phyloP scores from a whole-genome alignment of 2,329 filamentous ascomycete species.

The Fusarium proliferatum region DNA sequence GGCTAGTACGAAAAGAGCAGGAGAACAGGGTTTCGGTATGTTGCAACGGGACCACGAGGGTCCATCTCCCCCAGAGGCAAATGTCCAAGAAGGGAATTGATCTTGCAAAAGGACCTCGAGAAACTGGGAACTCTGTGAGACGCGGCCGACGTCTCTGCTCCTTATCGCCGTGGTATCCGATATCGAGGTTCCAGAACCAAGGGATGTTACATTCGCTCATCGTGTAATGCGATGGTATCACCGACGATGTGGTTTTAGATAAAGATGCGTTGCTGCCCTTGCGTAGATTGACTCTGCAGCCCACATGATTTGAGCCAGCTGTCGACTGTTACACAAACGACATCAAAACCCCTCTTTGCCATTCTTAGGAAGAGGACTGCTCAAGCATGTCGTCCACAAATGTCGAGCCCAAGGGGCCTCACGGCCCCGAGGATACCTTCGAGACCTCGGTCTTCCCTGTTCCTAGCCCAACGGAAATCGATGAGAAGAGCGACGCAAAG shows the following conservation, averaged over 20 bases:
- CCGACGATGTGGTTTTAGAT: not conserved
- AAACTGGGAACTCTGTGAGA: not conserved
- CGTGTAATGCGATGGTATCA: conserved; percentile 16
- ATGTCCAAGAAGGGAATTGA: not conserved
- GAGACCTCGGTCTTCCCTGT: conserved; percentile 35
- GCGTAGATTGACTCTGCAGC: not conserved
- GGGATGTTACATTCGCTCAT: conserved; percentile 17
- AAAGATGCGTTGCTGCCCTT: not conserved
- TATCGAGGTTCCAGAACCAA: conserved; percentile 1
- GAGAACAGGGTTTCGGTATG: not conserved
- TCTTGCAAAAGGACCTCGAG: conserved; percentile 15
- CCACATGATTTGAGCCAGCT: not conserved
- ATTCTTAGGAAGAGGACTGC: not conserved
- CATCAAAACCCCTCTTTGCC: not conserved
- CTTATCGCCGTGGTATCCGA: conserved; percentile 6
- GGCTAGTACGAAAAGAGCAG: conserved; percentile 12
- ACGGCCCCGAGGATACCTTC: not conserved
- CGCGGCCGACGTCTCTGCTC: not conserved
- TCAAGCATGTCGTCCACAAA: conserved; percentile 8
- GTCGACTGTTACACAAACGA: not conserved
- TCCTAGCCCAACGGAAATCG: conserved; percentile 7
- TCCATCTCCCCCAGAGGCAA: not conserved
- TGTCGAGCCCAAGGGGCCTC: conserved; percentile 15
- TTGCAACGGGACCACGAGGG: not conserved
- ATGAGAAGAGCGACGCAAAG: conserved; percentile 30